Conservation (phyloP, 2,329 filamentous ascomycete genomes). For the Aspergillus fumigatiaffinis region DNA sequence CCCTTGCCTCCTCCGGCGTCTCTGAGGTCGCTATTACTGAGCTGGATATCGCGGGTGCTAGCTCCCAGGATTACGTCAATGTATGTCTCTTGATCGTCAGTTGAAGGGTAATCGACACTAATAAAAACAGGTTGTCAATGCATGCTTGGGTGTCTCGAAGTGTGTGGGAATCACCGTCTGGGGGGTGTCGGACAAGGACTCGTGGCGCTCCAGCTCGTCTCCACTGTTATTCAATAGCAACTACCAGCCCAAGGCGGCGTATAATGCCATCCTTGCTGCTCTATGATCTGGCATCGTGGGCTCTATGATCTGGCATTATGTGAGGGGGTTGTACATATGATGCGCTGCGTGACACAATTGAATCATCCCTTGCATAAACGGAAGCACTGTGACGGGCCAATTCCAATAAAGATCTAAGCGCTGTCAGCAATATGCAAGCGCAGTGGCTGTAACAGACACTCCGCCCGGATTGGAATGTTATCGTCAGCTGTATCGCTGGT, state of each 20-base stretch:
- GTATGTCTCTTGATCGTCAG: slow-evolving; percentile 22
- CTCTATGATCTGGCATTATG: background rate
- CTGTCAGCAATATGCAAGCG: background rate
- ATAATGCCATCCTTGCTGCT: slow-evolving; percentile 22
- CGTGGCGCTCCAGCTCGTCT: slow-evolving; percentile 35
- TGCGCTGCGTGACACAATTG: background rate
- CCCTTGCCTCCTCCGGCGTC: slow-evolving; percentile 49
- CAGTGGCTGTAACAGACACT: background rate
- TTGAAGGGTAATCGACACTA: slow-evolving; percentile 12
- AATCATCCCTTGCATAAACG: background rate
- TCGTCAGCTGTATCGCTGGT: background rate
- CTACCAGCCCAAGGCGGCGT: slow-evolving; percentile 42
- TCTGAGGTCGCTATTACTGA: slow-evolving; percentile 63
- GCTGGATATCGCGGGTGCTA: slow-evolving; percentile 61
- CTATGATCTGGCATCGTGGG: background rate
- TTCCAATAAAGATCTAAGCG: background rate
- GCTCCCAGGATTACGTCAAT: slow-evolving; percentile 55
- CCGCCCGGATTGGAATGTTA: background rate
- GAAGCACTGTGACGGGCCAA: background rate
- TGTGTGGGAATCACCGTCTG: slow-evolving; percentile 67
- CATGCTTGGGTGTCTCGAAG: slow-evolving; percentile 55
- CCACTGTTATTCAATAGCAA: slow-evolving; percentile 43
- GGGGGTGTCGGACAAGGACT: slow-evolving; percentile 45
- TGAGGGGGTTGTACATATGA: background rate
- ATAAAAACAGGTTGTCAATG: slow-evolving; percentile 40